Evolutionary conservation across 495 filamentous ascomycete genomes (phyloP).

Genomic region (Neurospora pannonica): DNA sequence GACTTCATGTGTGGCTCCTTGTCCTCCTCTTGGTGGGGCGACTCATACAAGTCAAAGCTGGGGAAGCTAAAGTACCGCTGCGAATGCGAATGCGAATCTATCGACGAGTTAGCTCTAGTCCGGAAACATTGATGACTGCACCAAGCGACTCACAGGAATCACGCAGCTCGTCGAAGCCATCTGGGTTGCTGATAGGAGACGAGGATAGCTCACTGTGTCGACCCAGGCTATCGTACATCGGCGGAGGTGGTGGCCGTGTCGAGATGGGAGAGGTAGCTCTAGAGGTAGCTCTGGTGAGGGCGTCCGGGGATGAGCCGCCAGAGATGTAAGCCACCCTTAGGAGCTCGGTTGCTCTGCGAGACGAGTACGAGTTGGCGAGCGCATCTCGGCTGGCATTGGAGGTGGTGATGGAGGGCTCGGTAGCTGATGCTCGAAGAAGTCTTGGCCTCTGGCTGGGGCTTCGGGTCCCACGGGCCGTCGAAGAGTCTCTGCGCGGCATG

Average conservation of each 20-base stretch:
- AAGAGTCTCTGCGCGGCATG: slow-evolving; percentile 28
- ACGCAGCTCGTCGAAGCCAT: slow-evolving; percentile 19
- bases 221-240: slow-evolving; percentile 24
- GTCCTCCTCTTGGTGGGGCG: slow-evolving; percentile 28
- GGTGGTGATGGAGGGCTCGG: slow-evolving; percentile 45
- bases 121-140: neutral
- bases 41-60: slow-evolving; percentile 43
- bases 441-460: slow-evolving; percentile 32
- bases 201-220: slow-evolving; percentile 18
- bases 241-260: slow-evolving; percentile 16
- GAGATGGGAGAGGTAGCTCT: slow-evolving; percentile 26
- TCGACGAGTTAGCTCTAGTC: slow-evolving; percentile 5
- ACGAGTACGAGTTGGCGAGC: slow-evolving; percentile 33
- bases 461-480: slow-evolving; percentile 9
- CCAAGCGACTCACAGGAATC: slow-evolving; percentile 14
- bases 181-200: slow-evolving; percentile 21
- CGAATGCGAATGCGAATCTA: slow-evolving; percentile 16
- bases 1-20: slow-evolving; percentile 20
- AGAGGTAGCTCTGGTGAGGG: slow-evolving; percentile 23
- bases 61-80: slow-evolving; percentile 49
- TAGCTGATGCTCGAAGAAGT: slow-evolving; percentile 41
- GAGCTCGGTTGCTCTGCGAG: slow-evolving; percentile 40
- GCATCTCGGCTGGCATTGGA: slow-evolving; percentile 42
- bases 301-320: slow-evolving; percentile 22
- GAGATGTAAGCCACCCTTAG: slow-evolving; percentile 43